Evolutionary conservation across 129 eudicot species (phyloP), one percentile per base, ranked within the genome.

Genomic region (Daucus carota): DNA sequence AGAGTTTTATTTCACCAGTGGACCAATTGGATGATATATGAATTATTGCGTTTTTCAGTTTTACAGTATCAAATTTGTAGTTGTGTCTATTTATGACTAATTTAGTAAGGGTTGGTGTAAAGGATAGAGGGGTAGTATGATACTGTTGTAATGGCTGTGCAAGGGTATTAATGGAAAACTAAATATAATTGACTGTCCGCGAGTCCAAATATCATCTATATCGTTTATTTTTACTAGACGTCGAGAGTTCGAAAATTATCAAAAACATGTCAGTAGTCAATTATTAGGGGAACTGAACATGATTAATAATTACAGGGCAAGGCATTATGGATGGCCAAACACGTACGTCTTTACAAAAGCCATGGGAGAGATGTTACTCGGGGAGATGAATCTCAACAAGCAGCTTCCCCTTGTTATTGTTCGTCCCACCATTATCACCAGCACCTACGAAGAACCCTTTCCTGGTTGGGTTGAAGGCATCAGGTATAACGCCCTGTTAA

Each of bases 391-490:
- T 32, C 67, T 34, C 85, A 79, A 68, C 90, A 76, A 45, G 22
- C 45, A 67, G 26, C 28, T 63, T 10, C 89, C 96, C 5, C 18
- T 91, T 13, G 97, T 89, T 17, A 87, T 91, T 54, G 70, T 94
- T 54, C 97, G 98, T 36, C 97, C 97, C 12, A 87, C 97, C 47
- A 91, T 94, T 42, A 59, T 94, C 20, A 91, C 97, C 0, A 87
- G 98, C 36, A 94, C 97, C 28, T 87, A 73, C 77, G 85, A 75
- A 80, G 96, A 94, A 75, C 98, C 98, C 7, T 82, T 94, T 75
- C 92, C 92, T 0, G 98, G 98, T 42, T 94, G 98, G 98, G 90
- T 89, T 28, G 98, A 94, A 87, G 98, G 98, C 24, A 76, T 94
- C 41, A 91, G 97, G 98, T 94, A 83, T 73, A n/a, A n/a, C n/a